Evolutionary conservation across 1,284 basidiomycete species (phyloP), one percentile per base, ranked within the genome.

Genomic region (Clitocybe nebularis): DNA sequence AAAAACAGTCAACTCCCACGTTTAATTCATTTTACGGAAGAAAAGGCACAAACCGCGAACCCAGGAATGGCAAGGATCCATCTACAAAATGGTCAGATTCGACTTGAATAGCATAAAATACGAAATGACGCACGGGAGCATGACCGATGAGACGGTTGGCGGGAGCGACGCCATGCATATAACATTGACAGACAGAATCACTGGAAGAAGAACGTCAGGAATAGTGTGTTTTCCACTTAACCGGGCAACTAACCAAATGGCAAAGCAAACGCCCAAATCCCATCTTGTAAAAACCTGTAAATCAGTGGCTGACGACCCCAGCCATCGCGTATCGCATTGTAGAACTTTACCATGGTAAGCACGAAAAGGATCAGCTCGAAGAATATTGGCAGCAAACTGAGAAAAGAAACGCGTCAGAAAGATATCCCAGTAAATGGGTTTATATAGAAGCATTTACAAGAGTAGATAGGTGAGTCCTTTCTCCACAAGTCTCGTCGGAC

Each of bases 211-310:
- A 3, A 13, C n/a, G 11, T 22, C 13, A 29, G 20, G 3, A 4
- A 20, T 11, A 32, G 20, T 14, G 19, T 32, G 17, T n/a, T 17
- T 9, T 23, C 17, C 13, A 4, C 10, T 10, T 14, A 11, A 14
- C 17, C 22, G 34, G 7, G 25, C 13, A 9, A 47, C 51, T 22
- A 36, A 58, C 57, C 19, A 26, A 56, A 56, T 17, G 56, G 56
- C 5, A 58, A 42, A 4, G 48, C 52, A 48, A 58, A 59, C 5
- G 55, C 58, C 56, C 58, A 59, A 36, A 58, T 53, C 5, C 56
- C 56, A 43, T 59, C 54, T 35, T 46, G 45, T 45, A 59, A 49
- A 37, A 59, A 58, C 11, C 51, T 51, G 13, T 52, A 40, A 9
- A 58, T 29, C n/a, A 57, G 43, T 6, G 49, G 41, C 36, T 55